Percentiles rank a stretch among this genome's conserved stretches.
Conservation (phyloP, 768 basidiomycete species). For the Xerocomus brunneocitrinus region DNA sequence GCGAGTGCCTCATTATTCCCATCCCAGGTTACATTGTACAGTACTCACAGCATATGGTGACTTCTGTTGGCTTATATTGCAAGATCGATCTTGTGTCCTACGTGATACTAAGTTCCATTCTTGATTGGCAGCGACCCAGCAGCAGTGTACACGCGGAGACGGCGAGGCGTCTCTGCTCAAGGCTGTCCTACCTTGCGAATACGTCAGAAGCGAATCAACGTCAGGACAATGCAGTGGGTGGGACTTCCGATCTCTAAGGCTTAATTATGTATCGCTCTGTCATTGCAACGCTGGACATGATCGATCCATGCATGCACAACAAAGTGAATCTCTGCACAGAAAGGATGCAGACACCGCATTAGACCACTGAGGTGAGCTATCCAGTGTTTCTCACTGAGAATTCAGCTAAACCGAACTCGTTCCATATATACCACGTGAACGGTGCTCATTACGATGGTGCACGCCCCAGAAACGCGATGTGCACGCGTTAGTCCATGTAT, state of each 20-base stretch:
- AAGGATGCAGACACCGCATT: conserved; percentile 9
- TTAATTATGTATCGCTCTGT: not conserved
- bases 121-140: not conserved
- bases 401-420: conserved; percentile 4
- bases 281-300: not conserved
- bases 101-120: not conserved
- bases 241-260: conserved; percentile 6
- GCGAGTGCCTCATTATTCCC: conserved; percentile 5
- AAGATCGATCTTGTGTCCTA: not conserved
- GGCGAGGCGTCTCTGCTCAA: conserved; percentile 8
- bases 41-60: conserved; percentile 19
- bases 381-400: not conserved
- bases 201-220: conserved; percentile 9
- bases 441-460: conserved; percentile 1
- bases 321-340: conserved; percentile 1
- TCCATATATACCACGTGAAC: conserved; percentile 17
- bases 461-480: conserved; percentile 24
- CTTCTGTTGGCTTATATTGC: conserved; percentile 2
- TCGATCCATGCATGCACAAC: not conserved
- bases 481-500: conserved; percentile 17
- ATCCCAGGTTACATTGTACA: conserved; percentile 24
- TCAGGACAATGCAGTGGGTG: not conserved
- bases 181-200: conserved; percentile 10
- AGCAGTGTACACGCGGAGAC: conserved; percentile 13
- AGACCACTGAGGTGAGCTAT: not conserved